phyloP scores from a whole-genome alignment of 176 grass and related monocot genomes.

The Poa annua region DNA sequence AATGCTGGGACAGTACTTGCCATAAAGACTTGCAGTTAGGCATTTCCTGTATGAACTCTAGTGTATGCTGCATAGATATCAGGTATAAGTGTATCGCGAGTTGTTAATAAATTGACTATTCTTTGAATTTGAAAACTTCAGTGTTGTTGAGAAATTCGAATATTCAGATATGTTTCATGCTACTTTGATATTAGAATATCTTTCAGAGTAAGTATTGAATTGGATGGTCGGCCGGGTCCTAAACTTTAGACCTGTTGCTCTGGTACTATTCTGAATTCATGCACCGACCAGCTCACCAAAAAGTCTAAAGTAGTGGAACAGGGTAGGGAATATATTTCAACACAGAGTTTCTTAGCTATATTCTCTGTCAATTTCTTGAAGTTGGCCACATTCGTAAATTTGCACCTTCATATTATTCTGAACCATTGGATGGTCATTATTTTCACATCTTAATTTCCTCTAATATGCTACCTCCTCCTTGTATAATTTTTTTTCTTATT shows the following conservation, averaged over 20 bases:
- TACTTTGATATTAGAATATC: conserved; percentile 21
- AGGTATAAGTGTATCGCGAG: not conserved
- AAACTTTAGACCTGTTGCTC: not conserved
- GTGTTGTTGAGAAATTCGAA: conserved; percentile 8
- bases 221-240: not conserved
- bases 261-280: not conserved
- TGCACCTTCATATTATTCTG: conserved; percentile 29
- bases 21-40: conserved; percentile 27
- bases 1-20: not conserved
- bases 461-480: not conserved
- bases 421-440: not conserved
- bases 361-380: not conserved
- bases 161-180: conserved; percentile 9
- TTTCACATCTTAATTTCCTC: conserved; percentile 31
- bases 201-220: conserved; percentile 1
- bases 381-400: conserved; percentile 15
- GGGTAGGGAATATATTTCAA: not conserved
- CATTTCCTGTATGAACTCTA: conserved; percentile 24
- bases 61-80: not conserved
- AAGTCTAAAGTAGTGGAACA: not conserved
- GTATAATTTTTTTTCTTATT: not conserved
- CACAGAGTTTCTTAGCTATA: not conserved
- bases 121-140: not conserved
- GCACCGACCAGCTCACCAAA: not conserved
- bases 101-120: not conserved